phyloP scores from a whole-genome alignment of 352 stramenopile genomes.

The Phytophthora sp. region DNA sequence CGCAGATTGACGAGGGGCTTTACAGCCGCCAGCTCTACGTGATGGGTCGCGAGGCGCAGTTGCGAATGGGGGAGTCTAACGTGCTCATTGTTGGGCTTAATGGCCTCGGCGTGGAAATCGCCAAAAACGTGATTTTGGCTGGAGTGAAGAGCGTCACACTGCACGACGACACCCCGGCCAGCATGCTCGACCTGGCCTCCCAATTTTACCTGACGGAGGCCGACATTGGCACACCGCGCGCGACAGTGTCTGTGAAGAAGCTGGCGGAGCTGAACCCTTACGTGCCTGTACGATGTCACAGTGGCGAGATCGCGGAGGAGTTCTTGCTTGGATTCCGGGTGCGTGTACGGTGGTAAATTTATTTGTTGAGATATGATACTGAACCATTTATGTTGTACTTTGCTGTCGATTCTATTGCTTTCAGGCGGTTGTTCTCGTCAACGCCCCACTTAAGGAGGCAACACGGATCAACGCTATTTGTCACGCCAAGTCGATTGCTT shows the following conservation, averaged over 20 bases:
- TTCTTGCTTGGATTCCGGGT: slow-evolving; percentile 79
- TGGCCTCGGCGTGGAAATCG: slow-evolving; percentile 96
- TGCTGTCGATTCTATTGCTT: slow-evolving; percentile 3
- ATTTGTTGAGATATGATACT: not conserved
- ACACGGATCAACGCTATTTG: slow-evolving; percentile 86
- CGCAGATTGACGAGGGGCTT: slow-evolving; percentile 79
- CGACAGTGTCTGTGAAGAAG: slow-evolving; percentile 85
- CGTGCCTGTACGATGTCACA: slow-evolving; percentile 84
- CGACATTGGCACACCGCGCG: slow-evolving; percentile 89
- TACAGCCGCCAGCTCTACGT: slow-evolving; percentile 99
- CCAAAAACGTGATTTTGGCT: slow-evolving; percentile 99
- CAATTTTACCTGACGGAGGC: slow-evolving; percentile 96
- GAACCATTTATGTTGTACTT: not conserved
- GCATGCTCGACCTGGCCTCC: slow-evolving; percentile 89
- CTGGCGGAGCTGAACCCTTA: slow-evolving; percentile 98
- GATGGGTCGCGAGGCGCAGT: slow-evolving; percentile 98
- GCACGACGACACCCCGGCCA: slow-evolving; percentile 91
- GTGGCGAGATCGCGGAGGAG: slow-evolving; percentile 71
- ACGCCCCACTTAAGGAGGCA: slow-evolving; percentile 72
- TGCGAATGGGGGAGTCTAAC: slow-evolving; percentile 94
- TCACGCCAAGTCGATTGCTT: slow-evolving; percentile 85
- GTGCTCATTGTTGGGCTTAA: slow-evolving; percentile 96
- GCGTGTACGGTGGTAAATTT: slow-evolving; percentile 24
- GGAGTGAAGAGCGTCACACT: slow-evolving; percentile 95
- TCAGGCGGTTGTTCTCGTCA: slow-evolving; percentile 87